These are phyloP conservation scores for Prunella vulgaris DNA, from an alignment of 257 asterid genomes.

Conservation along the genomic window DNA sequence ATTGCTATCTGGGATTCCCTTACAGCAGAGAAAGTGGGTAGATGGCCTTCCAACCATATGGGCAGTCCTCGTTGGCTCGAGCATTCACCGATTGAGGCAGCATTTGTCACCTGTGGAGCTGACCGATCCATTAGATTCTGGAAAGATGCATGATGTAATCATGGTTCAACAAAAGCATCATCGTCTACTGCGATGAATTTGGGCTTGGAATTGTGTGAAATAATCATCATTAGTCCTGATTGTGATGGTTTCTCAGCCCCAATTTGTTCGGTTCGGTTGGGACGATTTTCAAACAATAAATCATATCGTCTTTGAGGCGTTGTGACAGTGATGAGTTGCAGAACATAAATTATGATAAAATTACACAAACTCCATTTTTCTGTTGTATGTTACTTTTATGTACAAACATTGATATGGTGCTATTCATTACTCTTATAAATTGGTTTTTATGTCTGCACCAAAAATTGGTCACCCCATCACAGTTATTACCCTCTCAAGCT, in stretches of 20 bases:
- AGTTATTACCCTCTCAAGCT: not conserved
- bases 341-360: not conserved
- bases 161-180: not conserved
- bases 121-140: constrained; percentile 74
- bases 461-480: no score
- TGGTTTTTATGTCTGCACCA: no score
- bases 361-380: no score
- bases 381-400: not conserved
- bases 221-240: not conserved
- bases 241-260: not conserved
- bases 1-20: constrained; percentile 78
- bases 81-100: constrained; percentile 67
- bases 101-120: constrained; percentile 64
- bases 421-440: no score
- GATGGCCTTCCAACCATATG: constrained; percentile 76
- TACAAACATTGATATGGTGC: no score
- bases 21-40: constrained; percentile 65
- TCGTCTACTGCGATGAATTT: not conserved
- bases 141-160: constrained; percentile 36
- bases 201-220: not conserved
- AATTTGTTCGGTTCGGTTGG: not conserved
- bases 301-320: not conserved
- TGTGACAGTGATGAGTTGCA: not conserved
- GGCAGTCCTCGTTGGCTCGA: constrained; percentile 84
- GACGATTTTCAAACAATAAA: no score